phyloP scores from a whole-genome alignment of 345 rosid genomes.

The Theobroma cacao region DNA sequence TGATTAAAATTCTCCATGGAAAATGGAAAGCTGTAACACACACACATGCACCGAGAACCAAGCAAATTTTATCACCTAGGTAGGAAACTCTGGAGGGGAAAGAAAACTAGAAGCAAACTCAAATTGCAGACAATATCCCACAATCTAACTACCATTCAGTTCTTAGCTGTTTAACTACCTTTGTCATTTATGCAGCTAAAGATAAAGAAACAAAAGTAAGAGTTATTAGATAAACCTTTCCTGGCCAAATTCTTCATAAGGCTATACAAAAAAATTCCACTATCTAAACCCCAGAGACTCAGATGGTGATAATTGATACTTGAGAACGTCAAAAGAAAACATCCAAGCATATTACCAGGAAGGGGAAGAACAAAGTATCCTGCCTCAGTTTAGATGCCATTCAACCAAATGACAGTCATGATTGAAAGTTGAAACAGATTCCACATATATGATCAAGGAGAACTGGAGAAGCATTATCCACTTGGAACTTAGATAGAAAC shows the following conservation, averaged over 20 bases:
- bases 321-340: background rate
- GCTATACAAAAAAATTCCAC: background rate
- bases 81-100: background rate
- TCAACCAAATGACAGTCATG: background rate
- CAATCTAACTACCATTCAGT: background rate
- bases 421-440: background rate
- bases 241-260: background rate
- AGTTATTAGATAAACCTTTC: background rate
- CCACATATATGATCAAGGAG: background rate
- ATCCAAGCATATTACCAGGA: background rate
- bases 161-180: background rate
- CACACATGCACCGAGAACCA: background rate
- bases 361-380: background rate
- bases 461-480: background rate
- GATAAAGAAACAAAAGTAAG: background rate
- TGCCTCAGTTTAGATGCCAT: background rate
- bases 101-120: background rate
- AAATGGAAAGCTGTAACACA: background rate
- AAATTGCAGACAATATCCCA: background rate
- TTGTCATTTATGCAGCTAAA: background rate
- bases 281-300: background rate
- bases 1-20: background rate
- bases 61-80: background rate
- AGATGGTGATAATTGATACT: background rate
- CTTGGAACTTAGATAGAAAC: background rate